Percentiles rank a stretch among this genome's conserved stretches.
Conservation (phyloP, 129 eudicot species). For the Smallanthus sonchifolius region DNA sequence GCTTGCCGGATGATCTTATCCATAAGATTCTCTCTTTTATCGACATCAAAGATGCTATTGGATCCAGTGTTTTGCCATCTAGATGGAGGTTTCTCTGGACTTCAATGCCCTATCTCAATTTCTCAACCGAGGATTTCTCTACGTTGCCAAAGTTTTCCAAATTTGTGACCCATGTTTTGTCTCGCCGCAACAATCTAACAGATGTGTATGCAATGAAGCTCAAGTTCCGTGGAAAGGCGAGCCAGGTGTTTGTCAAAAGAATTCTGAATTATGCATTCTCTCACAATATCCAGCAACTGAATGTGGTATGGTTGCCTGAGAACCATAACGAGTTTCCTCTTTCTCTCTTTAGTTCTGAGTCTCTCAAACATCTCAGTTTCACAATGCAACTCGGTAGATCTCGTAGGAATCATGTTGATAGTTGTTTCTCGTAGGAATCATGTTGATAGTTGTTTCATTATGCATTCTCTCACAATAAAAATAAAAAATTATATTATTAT, state of each 20-base stretch:
- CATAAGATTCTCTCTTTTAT: slow-evolving; percentile 15
- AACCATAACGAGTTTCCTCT: background rate
- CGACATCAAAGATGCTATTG: background rate
- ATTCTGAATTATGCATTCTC: background rate
- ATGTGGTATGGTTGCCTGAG: background rate
- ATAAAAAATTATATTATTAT: too few relatives aligned
- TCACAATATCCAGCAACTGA: slow-evolving; percentile 16
- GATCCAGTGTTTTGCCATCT: slow-evolving; percentile 4
- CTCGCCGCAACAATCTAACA: background rate
- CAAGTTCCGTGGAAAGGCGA: background rate
- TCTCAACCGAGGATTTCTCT: background rate
- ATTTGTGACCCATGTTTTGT: slow-evolving; percentile 1
- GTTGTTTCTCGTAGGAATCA: background rate
- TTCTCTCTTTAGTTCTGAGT: background rate
- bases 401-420: background rate
- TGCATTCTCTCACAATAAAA: too few relatives aligned
- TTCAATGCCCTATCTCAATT: slow-evolving; percentile 11
- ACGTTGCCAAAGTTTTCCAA: background rate
- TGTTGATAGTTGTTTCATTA: too few relatives aligned
- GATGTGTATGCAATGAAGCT: background rate
- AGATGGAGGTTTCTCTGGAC: slow-evolving; percentile 15
- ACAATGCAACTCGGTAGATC: background rate
- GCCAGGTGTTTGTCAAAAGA: background rate
- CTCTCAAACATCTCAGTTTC: slow-evolving; percentile 12
- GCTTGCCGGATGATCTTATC: slow-evolving; percentile 16